Conservation (phyloP, 2,329 filamentous ascomycete genomes). For the Dactylellina drechsleri region DNA sequence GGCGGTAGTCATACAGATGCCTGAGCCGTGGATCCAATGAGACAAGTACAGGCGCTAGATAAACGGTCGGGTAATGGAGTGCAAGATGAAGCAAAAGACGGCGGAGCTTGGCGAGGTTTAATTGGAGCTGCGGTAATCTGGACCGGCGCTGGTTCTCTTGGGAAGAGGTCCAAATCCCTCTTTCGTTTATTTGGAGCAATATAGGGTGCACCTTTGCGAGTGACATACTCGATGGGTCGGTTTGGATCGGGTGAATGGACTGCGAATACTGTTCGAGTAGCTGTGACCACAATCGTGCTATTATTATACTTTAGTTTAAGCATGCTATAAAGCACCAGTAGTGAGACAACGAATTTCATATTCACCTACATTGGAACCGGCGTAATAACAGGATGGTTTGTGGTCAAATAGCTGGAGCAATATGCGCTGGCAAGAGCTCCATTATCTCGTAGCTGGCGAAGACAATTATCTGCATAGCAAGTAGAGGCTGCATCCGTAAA, state of each 20-base stretch:
- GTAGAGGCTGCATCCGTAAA: conserved; percentile 17
- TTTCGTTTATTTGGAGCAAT: conserved; percentile 48
- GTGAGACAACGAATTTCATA: background rate
- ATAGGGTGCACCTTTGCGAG: conserved; percentile 51
- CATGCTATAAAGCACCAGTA: background rate
- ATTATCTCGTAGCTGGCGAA: conserved; percentile 33
- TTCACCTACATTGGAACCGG: conserved; percentile 32
- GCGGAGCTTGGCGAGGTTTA: conserved; percentile 35
- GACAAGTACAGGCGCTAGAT: conserved; percentile 54
- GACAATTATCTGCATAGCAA: conserved; percentile 51
- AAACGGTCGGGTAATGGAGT: conserved; percentile 32
- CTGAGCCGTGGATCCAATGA: conserved; percentile 38
- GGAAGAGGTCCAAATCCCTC: conserved; percentile 26
- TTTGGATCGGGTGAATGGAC: conserved; percentile 28
- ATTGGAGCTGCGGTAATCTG: conserved; percentile 21
- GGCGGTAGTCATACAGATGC: conserved; percentile 19
- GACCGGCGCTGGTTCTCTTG: conserved; percentile 7
- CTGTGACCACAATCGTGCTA: conserved; percentile 45
- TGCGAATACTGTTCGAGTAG: conserved; percentile 41
- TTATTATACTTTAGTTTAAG: background rate
- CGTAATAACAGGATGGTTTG: conserved; percentile 21
- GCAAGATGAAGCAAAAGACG: conserved; percentile 43
- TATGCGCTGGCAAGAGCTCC: conserved; percentile 18
- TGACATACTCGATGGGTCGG: conserved; percentile 33
- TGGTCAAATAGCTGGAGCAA: conserved; percentile 45